Percentiles rank a stretch among this genome's conserved stretches.
phyloP scores from a whole-genome alignment of 768 basidiomycete species.

The Rhodotorula diobovata region DNA sequence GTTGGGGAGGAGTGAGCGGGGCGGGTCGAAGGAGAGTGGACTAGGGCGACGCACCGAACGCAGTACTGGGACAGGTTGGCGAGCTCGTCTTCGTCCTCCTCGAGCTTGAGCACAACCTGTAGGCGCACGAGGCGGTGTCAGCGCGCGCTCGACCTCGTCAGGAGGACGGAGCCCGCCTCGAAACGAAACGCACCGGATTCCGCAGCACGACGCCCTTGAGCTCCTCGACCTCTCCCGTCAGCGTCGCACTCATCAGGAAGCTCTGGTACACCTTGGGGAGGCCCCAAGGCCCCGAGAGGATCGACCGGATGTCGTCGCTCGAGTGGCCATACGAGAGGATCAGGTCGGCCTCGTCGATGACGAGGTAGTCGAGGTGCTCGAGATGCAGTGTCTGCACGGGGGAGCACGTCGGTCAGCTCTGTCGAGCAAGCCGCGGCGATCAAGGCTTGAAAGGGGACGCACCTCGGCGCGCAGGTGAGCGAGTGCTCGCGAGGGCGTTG shows the following conservation, averaged over 20 bases:
- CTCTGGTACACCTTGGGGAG: constrained; percentile 80
- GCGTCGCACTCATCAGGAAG: constrained; percentile 94
- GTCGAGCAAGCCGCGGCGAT: neutral
- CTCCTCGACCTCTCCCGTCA: constrained; percentile 90
- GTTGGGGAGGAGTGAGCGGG: neutral
- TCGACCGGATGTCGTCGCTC: constrained; percentile 75
- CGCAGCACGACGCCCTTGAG: constrained; percentile 82
- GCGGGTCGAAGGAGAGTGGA: neutral
- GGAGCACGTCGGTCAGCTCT: neutral
- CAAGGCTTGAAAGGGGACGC: constrained; percentile 27
- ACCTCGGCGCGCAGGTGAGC: constrained; percentile 68
- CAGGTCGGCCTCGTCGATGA: constrained; percentile 96
- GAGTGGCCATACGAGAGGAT: constrained; percentile 91
- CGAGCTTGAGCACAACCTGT: constrained; percentile 77
- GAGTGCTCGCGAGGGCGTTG: constrained; percentile 69
- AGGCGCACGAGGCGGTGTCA: neutral
- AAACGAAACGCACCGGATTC: constrained; percentile 64
- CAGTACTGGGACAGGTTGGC: constrained; percentile 78
- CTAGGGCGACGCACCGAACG: constrained; percentile 56
- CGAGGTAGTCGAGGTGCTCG: constrained; percentile 68
- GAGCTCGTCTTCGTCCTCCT: constrained; percentile 79
- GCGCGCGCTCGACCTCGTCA: neutral
- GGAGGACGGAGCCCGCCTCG: constrained; percentile 32
- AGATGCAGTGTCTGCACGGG: constrained; percentile 61
- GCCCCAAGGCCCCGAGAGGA: constrained; percentile 58